These are phyloP conservation scores for Fomitopsis betulina DNA, from an alignment of 1,284 basidiomycete genomes.

Conservation along the genomic window DNA sequence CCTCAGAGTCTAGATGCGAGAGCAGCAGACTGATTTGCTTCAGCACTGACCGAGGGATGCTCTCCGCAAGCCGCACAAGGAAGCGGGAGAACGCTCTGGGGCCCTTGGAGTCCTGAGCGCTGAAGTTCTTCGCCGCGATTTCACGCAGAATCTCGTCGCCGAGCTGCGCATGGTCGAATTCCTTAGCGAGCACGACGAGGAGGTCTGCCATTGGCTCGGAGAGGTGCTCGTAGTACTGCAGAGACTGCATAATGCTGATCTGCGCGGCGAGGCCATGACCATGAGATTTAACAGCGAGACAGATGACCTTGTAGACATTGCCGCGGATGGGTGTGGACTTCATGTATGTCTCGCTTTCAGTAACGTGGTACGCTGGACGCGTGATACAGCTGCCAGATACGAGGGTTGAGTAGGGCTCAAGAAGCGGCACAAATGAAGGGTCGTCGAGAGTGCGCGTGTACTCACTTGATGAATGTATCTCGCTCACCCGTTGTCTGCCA, in stretches of 20 bases:
- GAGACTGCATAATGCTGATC: slow-evolving; percentile 85
- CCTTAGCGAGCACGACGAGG: slow-evolving; percentile 73
- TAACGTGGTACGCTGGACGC: slow-evolving; percentile 81
- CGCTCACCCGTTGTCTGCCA: slow-evolving; percentile 85
- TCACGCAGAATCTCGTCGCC: slow-evolving; percentile 90
- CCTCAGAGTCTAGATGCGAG: slow-evolving; percentile 90
- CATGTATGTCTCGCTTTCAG: slow-evolving; percentile 87
- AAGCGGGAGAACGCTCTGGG: slow-evolving; percentile 86
- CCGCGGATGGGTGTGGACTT: slow-evolving; percentile 70
- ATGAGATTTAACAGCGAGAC: slow-evolving; percentile 89
- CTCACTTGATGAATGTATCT: slow-evolving; percentile 81
- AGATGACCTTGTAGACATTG: slow-evolving; percentile 86
- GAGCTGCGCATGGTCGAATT: slow-evolving; percentile 88
- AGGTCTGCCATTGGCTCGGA: slow-evolving; percentile 94
- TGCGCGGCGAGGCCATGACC: slow-evolving; percentile 82
- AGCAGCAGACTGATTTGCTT: slow-evolving; percentile 89
- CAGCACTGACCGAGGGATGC: slow-evolving; percentile 80
- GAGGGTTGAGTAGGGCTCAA: neutral
- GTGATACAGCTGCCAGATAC: slow-evolving; percentile 66
- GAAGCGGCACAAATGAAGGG: neutral
- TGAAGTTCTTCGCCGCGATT: slow-evolving; percentile 77
- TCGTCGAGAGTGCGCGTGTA: no score
- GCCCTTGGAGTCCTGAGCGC: slow-evolving; percentile 81
- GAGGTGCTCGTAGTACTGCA: slow-evolving; percentile 94
- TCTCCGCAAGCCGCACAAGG: slow-evolving; percentile 78